Percentiles rank a stretch among this genome's conserved stretches.
Evolutionary conservation across 2,329 filamentous ascomycete genomes (phyloP).

Genomic region (Colletotrichum sp.): DNA sequence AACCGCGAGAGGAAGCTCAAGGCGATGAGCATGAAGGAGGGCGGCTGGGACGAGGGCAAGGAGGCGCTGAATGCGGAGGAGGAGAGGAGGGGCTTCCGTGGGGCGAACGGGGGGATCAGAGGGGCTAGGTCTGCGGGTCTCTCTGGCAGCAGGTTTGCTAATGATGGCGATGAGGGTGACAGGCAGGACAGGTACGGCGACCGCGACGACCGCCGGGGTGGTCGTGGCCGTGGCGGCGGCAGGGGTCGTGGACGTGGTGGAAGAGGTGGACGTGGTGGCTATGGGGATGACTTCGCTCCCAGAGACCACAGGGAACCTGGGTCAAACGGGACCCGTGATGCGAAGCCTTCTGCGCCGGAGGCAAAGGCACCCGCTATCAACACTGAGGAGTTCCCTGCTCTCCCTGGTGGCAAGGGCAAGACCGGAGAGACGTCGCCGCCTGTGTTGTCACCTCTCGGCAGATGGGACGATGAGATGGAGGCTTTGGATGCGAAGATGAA

Average conservation of each 20-base stretch:
- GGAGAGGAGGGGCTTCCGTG: constrained; percentile 43
- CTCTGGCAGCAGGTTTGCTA: constrained; percentile 47
- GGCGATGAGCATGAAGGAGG: constrained; percentile 59
- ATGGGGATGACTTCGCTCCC: constrained; percentile 32
- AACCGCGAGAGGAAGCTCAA: constrained; percentile 67
- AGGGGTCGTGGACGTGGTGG: constrained; percentile 29
- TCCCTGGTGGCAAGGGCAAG: constrained; percentile 30
- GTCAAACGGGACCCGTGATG: constrained; percentile 1
- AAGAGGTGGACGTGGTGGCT: constrained; percentile 33
- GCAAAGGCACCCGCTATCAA: constrained; percentile 36
- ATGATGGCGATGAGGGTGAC: constrained; percentile 30
- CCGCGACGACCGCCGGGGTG: constrained; percentile 20
- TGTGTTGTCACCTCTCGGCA: constrained; percentile 41
- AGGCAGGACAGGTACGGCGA: background rate
- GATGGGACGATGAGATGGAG: constrained; percentile 67
- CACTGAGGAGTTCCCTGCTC: constrained; percentile 44
- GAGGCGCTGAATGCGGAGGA: constrained; percentile 47
- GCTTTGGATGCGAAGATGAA: constrained; percentile 43
- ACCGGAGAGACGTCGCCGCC: constrained; percentile 24
- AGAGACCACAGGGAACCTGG: constrained; percentile 33
- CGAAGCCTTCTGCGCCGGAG: constrained; percentile 27
- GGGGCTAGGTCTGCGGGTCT: constrained; percentile 43
- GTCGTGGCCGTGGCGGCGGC: constrained; percentile 24
- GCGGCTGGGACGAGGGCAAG: constrained; percentile 67
- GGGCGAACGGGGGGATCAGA: constrained; percentile 44